phyloP scores from a whole-genome alignment of 2,329 filamentous ascomycete species.

The Cryphonectria parasitica region DNA sequence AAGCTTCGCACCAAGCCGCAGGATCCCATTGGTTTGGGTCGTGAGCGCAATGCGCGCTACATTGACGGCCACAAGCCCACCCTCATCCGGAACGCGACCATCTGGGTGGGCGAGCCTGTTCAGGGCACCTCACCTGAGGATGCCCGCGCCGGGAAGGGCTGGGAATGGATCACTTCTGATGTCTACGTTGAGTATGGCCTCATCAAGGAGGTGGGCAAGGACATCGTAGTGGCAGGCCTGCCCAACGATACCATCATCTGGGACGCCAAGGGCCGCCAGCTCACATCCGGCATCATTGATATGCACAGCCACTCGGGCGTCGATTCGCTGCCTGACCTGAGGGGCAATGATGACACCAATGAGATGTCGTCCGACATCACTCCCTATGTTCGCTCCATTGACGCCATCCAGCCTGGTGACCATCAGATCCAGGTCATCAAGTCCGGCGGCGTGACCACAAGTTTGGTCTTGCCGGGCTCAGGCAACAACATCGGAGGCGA shows the following conservation, averaged over 20 bases:
- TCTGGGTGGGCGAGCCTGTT: conserved; percentile 67
- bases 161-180: conserved; percentile 63
- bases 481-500: conserved; percentile 77
- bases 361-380: conserved; percentile 68
- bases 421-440: conserved; percentile 71
- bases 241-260: conserved; percentile 55
- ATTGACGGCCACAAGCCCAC: conserved; percentile 61
- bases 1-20: conserved; percentile 57
- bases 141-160: conserved; percentile 61
- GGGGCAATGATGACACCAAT: conserved; percentile 63
- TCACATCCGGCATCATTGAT: conserved; percentile 71
- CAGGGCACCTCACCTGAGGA: conserved; percentile 56
- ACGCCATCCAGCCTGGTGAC: conserved; percentile 66
- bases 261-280: conserved; percentile 61
- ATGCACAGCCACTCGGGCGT: conserved; percentile 73
- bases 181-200: conserved; percentile 65
- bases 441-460: conserved; percentile 73
- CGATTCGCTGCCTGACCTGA: conserved; percentile 57
- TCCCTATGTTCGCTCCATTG: conserved; percentile 69
- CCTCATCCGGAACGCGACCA: conserved; percentile 67
- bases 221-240: conserved; percentile 48
- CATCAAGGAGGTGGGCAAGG: conserved; percentile 55
- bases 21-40: conserved; percentile 59
- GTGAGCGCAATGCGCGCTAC: conserved; percentile 64
- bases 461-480: conserved; percentile 67